phyloP scores from a whole-genome alignment of 495 filamentous ascomycete genomes.

The Massariosphaeria phaeospora region DNA sequence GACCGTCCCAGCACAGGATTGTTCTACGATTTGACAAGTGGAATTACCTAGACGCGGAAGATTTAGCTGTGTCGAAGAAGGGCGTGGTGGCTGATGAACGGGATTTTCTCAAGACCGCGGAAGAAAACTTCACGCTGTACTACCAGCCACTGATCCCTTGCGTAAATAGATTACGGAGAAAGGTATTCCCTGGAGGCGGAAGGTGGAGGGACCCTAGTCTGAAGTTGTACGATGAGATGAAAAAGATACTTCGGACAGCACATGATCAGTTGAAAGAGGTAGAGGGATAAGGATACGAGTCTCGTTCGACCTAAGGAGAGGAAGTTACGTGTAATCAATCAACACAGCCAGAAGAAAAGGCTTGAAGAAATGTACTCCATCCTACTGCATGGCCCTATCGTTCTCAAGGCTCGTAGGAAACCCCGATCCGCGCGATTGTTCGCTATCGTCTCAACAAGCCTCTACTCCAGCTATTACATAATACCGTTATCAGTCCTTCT shows the following conservation, averaged over 20 bases:
- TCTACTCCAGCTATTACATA: too few relatives aligned
- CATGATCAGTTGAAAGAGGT: conserved; percentile 5
- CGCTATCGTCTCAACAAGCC: too few relatives aligned
- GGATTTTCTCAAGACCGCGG: conserved; percentile 29
- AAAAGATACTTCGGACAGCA: conserved; percentile 24
- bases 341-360: neutral
- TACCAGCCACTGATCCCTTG: conserved; percentile 39
- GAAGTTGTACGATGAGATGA: conserved; percentile 34
- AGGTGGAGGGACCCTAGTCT: conserved; percentile 33
- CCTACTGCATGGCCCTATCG: neutral
- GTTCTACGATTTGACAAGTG: conserved; percentile 29
- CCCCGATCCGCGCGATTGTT: too few relatives aligned
- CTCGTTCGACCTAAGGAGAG: too few relatives aligned
- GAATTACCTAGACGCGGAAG: conserved; percentile 33
- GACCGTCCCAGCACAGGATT: conserved; percentile 13
- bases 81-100: conserved; percentile 29
- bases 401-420: neutral
- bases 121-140: conserved; percentile 37
- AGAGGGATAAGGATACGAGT: conserved; percentile 9
- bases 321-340: too few relatives aligned
- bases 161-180: conserved; percentile 40
- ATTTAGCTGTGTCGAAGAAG: conserved; percentile 32
- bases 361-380: neutral
- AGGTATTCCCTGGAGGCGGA: conserved; percentile 37
- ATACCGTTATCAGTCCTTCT: too few relatives aligned